Conservation (phyloP, 345 rosid genomes). For the Trapa incisa region DNA sequence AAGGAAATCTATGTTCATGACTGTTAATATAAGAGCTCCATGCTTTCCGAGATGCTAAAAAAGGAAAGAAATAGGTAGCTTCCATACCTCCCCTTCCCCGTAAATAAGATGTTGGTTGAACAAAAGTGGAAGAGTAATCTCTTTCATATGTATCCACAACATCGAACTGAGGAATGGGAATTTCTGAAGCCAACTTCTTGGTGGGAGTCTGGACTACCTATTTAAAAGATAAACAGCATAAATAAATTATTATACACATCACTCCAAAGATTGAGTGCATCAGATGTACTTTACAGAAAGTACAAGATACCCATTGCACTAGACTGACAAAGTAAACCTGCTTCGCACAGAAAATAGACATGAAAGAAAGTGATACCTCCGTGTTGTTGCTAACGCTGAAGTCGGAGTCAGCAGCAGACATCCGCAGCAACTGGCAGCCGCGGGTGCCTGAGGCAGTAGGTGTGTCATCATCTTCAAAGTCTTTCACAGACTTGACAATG, state of each 20-base stretch:
- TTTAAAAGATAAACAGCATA: neutral
- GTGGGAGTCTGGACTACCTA: constrained; percentile 45
- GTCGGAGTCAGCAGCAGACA: constrained; percentile 22
- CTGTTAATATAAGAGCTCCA: neutral
- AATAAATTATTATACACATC: neutral
- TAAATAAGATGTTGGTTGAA: constrained; percentile 70
- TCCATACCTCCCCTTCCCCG: constrained; percentile 92
- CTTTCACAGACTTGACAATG: constrained; percentile 73
- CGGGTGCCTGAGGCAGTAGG: constrained; percentile 62
- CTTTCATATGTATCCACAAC: constrained; percentile 84
- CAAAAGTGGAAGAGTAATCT: constrained; percentile 68
- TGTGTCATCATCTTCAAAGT: constrained; percentile 87
- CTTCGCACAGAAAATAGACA: too few relatives aligned
- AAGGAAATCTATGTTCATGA: neutral
- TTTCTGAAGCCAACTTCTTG: constrained; percentile 70
- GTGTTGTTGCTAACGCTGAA: neutral
- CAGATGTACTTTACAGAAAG: too few relatives aligned
- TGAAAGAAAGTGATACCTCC: too few relatives aligned
- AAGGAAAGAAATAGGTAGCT: constrained; percentile 2
- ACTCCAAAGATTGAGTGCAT: neutral
- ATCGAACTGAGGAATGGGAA: constrained; percentile 85
- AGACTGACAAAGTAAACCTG: too few relatives aligned
- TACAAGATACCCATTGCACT: too few relatives aligned
- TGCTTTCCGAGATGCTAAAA: neutral
- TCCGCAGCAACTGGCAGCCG: constrained; percentile 60